These are phyloP conservation scores for Tulasnella sp. DNA, from an alignment of 768 basidiomycete genomes.

Conservation along the genomic window DNA sequence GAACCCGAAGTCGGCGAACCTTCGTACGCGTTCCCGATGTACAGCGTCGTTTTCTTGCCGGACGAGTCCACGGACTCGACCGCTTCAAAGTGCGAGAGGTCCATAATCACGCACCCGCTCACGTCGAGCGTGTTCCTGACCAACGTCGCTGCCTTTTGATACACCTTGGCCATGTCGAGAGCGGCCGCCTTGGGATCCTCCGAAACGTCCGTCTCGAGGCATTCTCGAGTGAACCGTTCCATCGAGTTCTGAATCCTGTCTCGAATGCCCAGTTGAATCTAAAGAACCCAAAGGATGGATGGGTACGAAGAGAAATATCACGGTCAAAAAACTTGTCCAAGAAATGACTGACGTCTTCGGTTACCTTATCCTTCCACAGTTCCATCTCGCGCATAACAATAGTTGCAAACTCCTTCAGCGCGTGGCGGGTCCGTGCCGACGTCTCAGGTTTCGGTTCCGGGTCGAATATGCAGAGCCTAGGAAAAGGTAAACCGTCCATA, in stretches of 20 bases:
- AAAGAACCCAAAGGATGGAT: neutral
- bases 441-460: slow-evolving; percentile 80
- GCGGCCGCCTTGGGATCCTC: slow-evolving; percentile 40
- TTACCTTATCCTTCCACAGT: slow-evolving; percentile 87
- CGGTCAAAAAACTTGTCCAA: neutral
- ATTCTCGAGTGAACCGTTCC: slow-evolving; percentile 94
- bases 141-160: slow-evolving; percentile 83
- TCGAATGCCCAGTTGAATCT: slow-evolving; percentile 86
- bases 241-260: slow-evolving; percentile 92
- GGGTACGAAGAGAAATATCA: neutral
- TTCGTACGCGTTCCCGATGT: slow-evolving; percentile 38
- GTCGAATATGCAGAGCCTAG: slow-evolving; percentile 76
- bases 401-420: slow-evolving; percentile 91
- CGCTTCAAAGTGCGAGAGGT: slow-evolving; percentile 86
- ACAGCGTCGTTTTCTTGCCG: slow-evolving; percentile 31
- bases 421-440: slow-evolving; percentile 81
- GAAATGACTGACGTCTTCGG: neutral
- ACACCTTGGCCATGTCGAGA: slow-evolving; percentile 75
- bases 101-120: slow-evolving; percentile 87
- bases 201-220: slow-evolving; percentile 80
- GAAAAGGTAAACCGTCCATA: neutral
- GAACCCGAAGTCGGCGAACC: slow-evolving; percentile 6
- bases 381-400: slow-evolving; percentile 95
- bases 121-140: slow-evolving; percentile 88
- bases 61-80: slow-evolving; percentile 49